phyloP scores from a whole-genome alignment of 2,329 filamentous ascomycete species.

The Apiospora pterosperma region DNA sequence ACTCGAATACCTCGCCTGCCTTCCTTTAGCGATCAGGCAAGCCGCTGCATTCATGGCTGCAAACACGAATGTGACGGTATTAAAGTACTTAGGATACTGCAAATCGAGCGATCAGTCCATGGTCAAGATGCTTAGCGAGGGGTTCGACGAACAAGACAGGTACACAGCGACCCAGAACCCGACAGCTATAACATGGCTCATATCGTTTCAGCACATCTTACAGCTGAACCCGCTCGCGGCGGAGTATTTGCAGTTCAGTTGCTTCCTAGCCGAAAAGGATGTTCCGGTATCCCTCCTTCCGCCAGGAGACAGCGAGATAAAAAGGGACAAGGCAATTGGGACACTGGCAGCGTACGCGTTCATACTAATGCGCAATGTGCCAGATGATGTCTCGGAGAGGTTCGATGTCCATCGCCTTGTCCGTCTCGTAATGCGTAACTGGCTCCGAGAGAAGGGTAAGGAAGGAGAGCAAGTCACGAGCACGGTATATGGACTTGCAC shows the following conservation, averaged over 20 bases:
- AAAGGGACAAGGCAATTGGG: not conserved
- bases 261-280: not conserved
- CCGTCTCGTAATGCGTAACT: not conserved
- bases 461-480: not conserved
- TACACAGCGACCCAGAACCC: not conserved
- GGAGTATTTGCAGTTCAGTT: not conserved
- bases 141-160: not conserved
- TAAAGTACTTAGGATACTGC: not conserved
- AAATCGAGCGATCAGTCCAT: not conserved
- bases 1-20: not conserved
- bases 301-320: not conserved
- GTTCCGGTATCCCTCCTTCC: not conserved
- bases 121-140: not conserved
- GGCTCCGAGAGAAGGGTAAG: not conserved
- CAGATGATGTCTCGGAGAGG: not conserved
- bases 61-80: not conserved
- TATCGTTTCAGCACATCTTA: not conserved
- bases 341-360: not conserved
- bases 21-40: not conserved
- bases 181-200: not conserved
- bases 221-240: not conserved
- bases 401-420: not conserved
- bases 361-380: not conserved
- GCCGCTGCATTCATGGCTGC: not conserved
- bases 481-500: not conserved